phyloP scores from a whole-genome alignment of 2,329 filamentous ascomycete genomes.

The Elsinoe perseae region DNA sequence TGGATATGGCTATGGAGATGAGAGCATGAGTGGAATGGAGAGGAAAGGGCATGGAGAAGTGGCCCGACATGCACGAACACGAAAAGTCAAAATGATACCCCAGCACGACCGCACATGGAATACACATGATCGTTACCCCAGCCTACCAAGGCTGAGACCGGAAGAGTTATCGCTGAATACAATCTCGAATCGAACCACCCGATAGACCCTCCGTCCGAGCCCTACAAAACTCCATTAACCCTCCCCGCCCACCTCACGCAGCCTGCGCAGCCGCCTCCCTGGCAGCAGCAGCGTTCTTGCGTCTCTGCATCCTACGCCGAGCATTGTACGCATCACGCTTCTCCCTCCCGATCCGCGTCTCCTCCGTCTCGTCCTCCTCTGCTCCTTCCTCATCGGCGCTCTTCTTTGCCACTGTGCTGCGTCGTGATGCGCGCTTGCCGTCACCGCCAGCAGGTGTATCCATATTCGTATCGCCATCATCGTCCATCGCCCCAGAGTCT shows the following conservation, averaged over 20 bases:
- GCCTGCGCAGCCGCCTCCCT: neutral
- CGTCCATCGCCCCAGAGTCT: neutral
- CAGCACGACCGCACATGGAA: neutral
- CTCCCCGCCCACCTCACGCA: neutral
- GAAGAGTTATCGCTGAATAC: conserved; percentile 6
- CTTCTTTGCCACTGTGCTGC: neutral
- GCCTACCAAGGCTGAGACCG: neutral
- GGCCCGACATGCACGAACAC: neutral
- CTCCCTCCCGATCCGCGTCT: conserved; percentile 11
- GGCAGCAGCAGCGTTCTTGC: neutral
- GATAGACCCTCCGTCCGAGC: neutral
- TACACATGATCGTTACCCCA: neutral
- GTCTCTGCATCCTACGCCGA: conserved; percentile 16
- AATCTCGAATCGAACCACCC: neutral
- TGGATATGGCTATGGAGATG: neutral
- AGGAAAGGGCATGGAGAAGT: neutral
- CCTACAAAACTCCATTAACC: neutral
- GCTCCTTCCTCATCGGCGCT: conserved; percentile 9
- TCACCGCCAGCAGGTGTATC: neutral
- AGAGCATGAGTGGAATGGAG: neutral
- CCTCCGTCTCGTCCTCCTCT: conserved; percentile 14
- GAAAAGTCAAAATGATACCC: neutral
- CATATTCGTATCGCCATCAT: neutral
- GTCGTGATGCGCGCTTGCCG: conserved; percentile 8
- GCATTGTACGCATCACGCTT: conserved; percentile 19